A percentile compares a stretch with the other conserved stretches of the same genome.
These are phyloP conservation scores for Solanum paucissectum DNA, from an alignment of 257 asterid species.

Conservation along the genomic window DNA sequence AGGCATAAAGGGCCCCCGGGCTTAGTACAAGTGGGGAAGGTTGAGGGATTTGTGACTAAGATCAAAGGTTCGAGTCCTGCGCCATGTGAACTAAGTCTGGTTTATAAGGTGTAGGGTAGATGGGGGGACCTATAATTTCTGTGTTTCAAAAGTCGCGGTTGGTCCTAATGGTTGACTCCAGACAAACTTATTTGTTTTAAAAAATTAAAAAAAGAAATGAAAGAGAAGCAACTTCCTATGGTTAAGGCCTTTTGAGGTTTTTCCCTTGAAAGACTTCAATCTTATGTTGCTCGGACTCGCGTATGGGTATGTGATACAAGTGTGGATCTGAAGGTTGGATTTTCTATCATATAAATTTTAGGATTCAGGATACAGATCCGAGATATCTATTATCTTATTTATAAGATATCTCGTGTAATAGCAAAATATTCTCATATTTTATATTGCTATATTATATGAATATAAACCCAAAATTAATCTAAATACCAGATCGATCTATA, in stretches of 20 bases:
- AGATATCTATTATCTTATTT: neutral
- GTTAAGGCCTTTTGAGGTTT: neutral
- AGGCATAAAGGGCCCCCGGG: neutral
- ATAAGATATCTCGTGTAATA: neutral
- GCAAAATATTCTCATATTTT: neutral
- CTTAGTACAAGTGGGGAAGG: neutral
- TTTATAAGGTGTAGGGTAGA: neutral
- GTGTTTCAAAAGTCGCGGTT: neutral
- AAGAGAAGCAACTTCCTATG: neutral
- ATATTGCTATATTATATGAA: neutral
- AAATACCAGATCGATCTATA: neutral
- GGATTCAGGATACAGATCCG: neutral
- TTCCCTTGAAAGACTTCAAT: neutral
- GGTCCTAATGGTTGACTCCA: neutral
- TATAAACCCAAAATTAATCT: neutral
- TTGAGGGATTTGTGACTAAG: neutral
- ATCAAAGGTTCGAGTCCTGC: neutral
- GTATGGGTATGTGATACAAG: neutral
- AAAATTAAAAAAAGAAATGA: neutral
- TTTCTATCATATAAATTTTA: neutral
- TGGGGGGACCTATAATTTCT: neutral
- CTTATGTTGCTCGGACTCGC: neutral
- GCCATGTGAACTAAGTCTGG: neutral
- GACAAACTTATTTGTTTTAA: neutral
- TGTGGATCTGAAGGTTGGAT: neutral